Base-by-base conservation (phyloP, 352 stramenopile genomes). In the Detonula confervacea region DNA sequence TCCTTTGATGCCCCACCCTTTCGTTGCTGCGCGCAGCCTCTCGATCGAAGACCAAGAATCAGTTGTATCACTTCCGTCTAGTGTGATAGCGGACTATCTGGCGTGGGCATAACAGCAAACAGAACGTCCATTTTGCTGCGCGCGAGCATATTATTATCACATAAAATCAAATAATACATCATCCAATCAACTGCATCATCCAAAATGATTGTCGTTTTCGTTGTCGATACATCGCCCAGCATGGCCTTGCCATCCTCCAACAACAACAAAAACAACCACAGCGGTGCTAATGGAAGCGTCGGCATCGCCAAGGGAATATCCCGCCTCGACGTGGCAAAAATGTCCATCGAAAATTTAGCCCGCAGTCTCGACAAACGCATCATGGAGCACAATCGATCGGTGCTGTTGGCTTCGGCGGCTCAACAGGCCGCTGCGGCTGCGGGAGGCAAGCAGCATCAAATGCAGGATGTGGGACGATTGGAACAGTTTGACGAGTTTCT, bases 181-280 rank as follows among this genome's bases (percentile, higher is more conserved):
- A n/a, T n/a, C n/a, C n/a, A n/a, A n/a, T n/a, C n/a, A n/a, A n/a
- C n/a, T n/a, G n/a, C n/a, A n/a, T n/a, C n/a, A n/a, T 44, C 24
- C 1, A 70, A 46, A 37, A 92, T 92, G 87, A 92, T 92, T 70
- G 75, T 90, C 7, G 84, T 90, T 30, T 92, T 92, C 49, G 84
- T 92, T 12, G 71, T 92, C 7, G 87, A 92, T 64, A 92, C 83
- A 20, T 92, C 87, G 1, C 83, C 83, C 8, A 87, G 72, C 44
- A 92, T 92, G 86, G 68, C 73, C 16, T 57, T 74, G 47, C 69
- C 78, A 57, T 46, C 65, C 39, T n/a, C 44, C 20, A 67, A 18
- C 33, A 30, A 30, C n/a, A 74, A 20, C 12, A 42, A 39, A 18
- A 54, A 7, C 22, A 46, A 25, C n/a, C 55, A 55, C 46, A 29